Conservation (phyloP, 495 filamentous ascomycete genomes). For the Penicillium paxilli region DNA sequence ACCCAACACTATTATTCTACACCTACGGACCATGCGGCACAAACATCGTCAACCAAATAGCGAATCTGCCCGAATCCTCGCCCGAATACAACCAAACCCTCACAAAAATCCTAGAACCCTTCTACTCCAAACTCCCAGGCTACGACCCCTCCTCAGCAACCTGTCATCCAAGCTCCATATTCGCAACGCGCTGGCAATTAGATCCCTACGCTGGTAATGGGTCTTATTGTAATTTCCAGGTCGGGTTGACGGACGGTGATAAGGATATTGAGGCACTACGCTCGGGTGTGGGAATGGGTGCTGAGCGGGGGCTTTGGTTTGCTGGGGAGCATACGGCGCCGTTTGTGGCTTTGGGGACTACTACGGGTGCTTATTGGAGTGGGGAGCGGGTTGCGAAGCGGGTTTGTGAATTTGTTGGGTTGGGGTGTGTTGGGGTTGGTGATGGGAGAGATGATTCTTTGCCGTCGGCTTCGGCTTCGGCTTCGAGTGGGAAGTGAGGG, state of each 20-base stretch:
- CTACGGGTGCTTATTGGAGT: constrained; percentile 89
- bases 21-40: constrained; percentile 65
- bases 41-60: constrained; percentile 49
- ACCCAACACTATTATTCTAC: constrained; percentile 93
- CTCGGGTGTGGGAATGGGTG: constrained; percentile 52
- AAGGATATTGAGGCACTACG: constrained; percentile 73
- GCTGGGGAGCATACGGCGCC: constrained; percentile 94
- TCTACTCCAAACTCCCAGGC: constrained; percentile 71
- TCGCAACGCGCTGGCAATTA: constrained; percentile 77
- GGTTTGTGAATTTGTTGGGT: constrained; percentile 47
- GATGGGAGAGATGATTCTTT: constrained; percentile 37
- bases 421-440: constrained; percentile 26
- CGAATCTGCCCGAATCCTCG: constrained; percentile 23
- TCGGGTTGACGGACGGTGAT: constrained; percentile 67
- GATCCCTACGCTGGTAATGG: constrained; percentile 86
- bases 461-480: constrained; percentile 37
- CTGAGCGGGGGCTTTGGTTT: constrained; percentile 77
- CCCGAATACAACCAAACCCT: constrained; percentile 33
- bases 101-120: constrained; percentile 51
- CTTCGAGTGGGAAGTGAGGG: constrained; percentile 1
- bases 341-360: constrained; percentile 83
- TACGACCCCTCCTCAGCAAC: constrained; percentile 52
- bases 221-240: constrained; percentile 88
- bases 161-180: constrained; percentile 62
- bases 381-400: constrained; percentile 75